phyloP scores from a whole-genome alignment of 2,329 filamentous ascomycete genomes.

The Aspergillus felis region DNA sequence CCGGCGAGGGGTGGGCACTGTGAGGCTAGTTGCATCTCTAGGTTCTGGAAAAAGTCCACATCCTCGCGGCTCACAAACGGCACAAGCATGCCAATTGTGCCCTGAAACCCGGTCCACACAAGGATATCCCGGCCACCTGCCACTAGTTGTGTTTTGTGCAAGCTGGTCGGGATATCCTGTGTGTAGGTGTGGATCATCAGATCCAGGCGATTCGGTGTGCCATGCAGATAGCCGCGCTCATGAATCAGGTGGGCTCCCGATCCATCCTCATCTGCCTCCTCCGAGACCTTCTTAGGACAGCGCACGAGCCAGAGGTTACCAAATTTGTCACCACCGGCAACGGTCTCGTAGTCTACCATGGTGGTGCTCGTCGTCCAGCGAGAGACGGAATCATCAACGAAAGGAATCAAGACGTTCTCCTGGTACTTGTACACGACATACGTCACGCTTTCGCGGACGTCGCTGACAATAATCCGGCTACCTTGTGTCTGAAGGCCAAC shows the following conservation, averaged over 20 bases:
- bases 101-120: constrained; percentile 91
- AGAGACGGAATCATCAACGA: constrained; percentile 83
- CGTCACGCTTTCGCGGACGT: constrained; percentile 86
- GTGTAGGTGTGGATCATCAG: constrained; percentile 86
- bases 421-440: constrained; percentile 92
- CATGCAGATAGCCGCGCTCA: constrained; percentile 83
- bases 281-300: constrained; percentile 78
- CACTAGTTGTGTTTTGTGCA: constrained; percentile 84
- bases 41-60: constrained; percentile 93
- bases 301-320: constrained; percentile 93
- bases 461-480: constrained; percentile 84
- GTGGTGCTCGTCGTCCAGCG: constrained; percentile 87
- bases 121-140: constrained; percentile 88
- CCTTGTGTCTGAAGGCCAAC: constrained; percentile 86
- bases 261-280: constrained; percentile 87
- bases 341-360: constrained; percentile 97
- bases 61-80: constrained; percentile 90
- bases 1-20: constrained; percentile 87
- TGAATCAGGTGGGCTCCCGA: constrained; percentile 88
- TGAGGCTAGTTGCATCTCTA: constrained; percentile 81
- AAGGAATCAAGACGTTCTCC: constrained; percentile 87
- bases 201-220: constrained; percentile 77
- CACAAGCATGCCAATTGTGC: constrained; percentile 87
- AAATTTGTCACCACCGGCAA: constrained; percentile 94
- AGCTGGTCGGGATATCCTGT: constrained; percentile 86